These are phyloP conservation scores for Carex sylvatica DNA, from an alignment of 202 grass and related monocot genomes.

Conservation along the genomic window DNA sequence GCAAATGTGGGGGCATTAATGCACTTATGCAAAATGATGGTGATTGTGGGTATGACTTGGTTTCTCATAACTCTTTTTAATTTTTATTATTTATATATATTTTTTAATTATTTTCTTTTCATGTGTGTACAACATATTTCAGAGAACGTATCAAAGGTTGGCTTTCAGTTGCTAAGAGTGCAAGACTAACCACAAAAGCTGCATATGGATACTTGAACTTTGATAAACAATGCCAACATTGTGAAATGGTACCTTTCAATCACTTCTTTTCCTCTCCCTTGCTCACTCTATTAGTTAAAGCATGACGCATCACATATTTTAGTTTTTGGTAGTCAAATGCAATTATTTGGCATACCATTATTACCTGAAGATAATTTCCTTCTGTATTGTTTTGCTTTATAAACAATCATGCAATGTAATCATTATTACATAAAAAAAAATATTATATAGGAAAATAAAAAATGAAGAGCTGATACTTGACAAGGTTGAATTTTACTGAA, in stretches of 20 bases:
- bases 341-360: not conserved
- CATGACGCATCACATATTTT: not conserved
- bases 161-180: constrained; percentile 77
- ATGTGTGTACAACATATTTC: not conserved
- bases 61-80: constrained; percentile 11
- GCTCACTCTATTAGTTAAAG: not conserved
- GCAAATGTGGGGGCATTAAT: constrained; percentile 88
- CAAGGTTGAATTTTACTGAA: not conserved
- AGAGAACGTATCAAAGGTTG: constrained; percentile 80
- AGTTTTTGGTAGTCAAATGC: not conserved
- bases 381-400: not conserved
- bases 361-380: not conserved
- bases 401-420: not conserved
- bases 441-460: not conserved
- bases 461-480: not conserved
- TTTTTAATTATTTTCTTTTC: constrained; percentile 32
- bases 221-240: constrained; percentile 82
- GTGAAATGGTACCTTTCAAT: constrained; percentile 64
- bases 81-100: constrained; percentile 4
- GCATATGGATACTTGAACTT: constrained; percentile 85
- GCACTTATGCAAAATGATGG: constrained; percentile 75
- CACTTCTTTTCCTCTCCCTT: not conserved
- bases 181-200: constrained; percentile 86
- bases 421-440: not conserved
- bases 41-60: constrained; percentile 44